Evolutionary conservation across 768 basidiomycete species (phyloP).

Genomic region (Atractiella rhizophila): DNA sequence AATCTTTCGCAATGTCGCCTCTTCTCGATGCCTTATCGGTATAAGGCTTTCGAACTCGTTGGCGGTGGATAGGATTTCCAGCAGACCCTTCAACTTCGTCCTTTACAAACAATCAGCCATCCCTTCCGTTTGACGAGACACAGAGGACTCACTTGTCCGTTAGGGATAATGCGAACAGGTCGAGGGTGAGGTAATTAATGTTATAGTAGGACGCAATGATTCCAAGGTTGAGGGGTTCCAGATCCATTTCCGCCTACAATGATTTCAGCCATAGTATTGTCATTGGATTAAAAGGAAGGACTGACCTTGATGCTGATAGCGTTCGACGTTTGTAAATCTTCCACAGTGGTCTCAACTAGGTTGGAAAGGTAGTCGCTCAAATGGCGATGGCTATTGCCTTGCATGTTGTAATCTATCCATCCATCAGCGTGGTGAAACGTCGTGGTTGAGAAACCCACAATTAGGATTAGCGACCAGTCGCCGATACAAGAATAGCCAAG

Average conservation of each 20-base stretch:
- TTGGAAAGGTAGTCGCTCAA: slow-evolving; percentile 89
- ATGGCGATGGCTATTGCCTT: slow-evolving; percentile 86
- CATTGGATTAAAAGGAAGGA: too few relatives aligned
- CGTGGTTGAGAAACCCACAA: too few relatives aligned
- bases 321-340: slow-evolving; percentile 75
- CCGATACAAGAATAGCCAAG: slow-evolving; percentile 79
- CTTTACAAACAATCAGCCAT: slow-evolving; percentile 82
- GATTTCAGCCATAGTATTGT: slow-evolving; percentile 1
- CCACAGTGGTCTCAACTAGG: slow-evolving; percentile 75
- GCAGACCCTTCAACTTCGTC: slow-evolving; percentile 83
- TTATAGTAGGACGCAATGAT: slow-evolving; percentile 98
- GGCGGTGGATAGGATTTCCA: slow-evolving; percentile 90
- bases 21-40: slow-evolving; percentile 82
- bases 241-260: slow-evolving; percentile 12
- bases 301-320: slow-evolving; percentile 68
- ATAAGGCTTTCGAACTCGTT: slow-evolving; percentile 87
- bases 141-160: too few relatives aligned
- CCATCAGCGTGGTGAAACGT: slow-evolving; percentile 27
- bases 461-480: slow-evolving; percentile 94
- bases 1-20: slow-evolving; percentile 17
- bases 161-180: slow-evolving; percentile 36
- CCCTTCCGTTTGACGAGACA: slow-evolving; percentile 92
- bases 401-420: slow-evolving; percentile 21
- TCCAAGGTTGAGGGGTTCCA: slow-evolving; percentile 59
- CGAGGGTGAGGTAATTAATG: slow-evolving; percentile 36